Base-by-base conservation (phyloP, 2,329 filamentous ascomycete species). In the Aspergillus fructus region DNA sequence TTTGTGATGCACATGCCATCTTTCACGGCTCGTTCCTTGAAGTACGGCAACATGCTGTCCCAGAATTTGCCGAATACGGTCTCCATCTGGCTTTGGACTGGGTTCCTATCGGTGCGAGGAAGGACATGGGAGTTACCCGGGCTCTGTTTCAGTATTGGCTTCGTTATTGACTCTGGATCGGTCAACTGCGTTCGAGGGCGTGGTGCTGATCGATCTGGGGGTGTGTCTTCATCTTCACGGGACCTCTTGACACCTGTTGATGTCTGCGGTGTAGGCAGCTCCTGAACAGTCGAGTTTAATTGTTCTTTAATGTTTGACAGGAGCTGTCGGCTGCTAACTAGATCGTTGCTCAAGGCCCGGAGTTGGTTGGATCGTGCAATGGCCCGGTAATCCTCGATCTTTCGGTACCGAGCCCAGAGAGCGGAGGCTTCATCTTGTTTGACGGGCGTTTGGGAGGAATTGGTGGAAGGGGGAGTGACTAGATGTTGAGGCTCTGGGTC, bases 21-120 rank as follows among this genome's bases (percentile, higher is more conserved):
- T 42, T 54, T 60, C 12, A 57, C 15, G 15, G 49, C 55, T 21
- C 53, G 57, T 21, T 58, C 57, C 37, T 54, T 55, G 37, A 62
- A 59, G 2, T 60, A 42, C 17, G 62, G 58, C 17, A 59, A 37
- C 37, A 64, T 41, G 41, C 47, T 55, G 7, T 60, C 62, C 53
- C 60, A 62, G 21, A 64, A 56, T 43, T 62, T 59, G 49, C 55
- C 33, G 34, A 62, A 64, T 1, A 50, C 55, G 12, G 52, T 47
- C 21, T 64, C 62, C 2, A 62, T 50, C n/a, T 49, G 55, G 11
- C 40, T 53, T 11, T 60, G 58, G 11, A 53, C 42, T 17, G 45
- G 43, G 19, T 12, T 12, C 24, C n/a, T 43, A 8, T 53, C 51
- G 23, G 42, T 33, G 11, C 11, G 42, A 12, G 45, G n/a, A 12